These are phyloP conservation scores for Phalaenopsis aphrodite DNA, from an alignment of 106 monocot genomes.

Conservation along the genomic window DNA sequence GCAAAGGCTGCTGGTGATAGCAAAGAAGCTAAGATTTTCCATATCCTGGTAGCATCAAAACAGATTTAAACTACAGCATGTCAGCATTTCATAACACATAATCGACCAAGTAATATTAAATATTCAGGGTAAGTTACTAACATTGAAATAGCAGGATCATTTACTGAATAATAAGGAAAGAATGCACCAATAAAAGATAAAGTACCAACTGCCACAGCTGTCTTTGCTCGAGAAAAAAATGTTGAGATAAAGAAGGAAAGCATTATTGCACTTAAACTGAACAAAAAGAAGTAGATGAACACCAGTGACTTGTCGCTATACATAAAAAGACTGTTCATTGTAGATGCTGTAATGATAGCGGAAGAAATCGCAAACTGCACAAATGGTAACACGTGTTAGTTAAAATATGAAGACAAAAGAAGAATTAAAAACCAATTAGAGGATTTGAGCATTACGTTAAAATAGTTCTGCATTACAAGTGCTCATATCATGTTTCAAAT, in stretches of 20 bases:
- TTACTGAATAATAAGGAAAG: slow-evolving; percentile 84
- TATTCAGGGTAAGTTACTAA: slow-evolving; percentile 22
- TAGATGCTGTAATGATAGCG: slow-evolving; percentile 66
- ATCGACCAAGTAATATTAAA: neutral
- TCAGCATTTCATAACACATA: neutral
- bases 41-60: slow-evolving; percentile 35
- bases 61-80: slow-evolving; percentile 8
- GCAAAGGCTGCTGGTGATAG: slow-evolving; percentile 92
- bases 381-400: neutral
- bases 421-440: neutral
- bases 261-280: slow-evolving; percentile 83
- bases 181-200: slow-evolving; percentile 83
- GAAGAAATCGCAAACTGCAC: slow-evolving; percentile 90
- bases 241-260: slow-evolving; percentile 86
- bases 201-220: slow-evolving; percentile 90
- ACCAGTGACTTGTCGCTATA: slow-evolving; percentile 90
- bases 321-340: slow-evolving; percentile 79
- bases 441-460: neutral
- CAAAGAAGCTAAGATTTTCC: slow-evolving; percentile 74
- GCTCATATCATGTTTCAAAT: neutral
- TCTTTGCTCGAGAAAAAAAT: slow-evolving; percentile 89
- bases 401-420: neutral
- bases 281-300: slow-evolving; percentile 74
- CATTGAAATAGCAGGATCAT: slow-evolving; percentile 72
- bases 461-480: neutral